Base-by-base conservation (phyloP, 257 asterid species). In the Jacaranda mimosifolia region DNA sequence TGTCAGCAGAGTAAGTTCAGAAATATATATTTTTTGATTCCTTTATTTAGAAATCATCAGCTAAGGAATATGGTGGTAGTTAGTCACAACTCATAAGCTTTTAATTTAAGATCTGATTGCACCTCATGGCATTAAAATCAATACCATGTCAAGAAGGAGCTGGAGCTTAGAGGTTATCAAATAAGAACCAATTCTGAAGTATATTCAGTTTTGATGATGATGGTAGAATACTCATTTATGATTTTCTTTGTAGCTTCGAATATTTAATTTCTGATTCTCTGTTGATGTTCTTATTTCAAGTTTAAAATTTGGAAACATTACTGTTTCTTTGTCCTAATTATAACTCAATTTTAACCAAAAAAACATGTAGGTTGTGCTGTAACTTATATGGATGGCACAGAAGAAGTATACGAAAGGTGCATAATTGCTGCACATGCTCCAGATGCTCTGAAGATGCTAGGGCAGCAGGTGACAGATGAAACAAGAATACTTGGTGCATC, bases 351-450 rank as follows among this genome's bases (percentile, higher is more conserved):
- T 26, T 26, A 26, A 2, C 32, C 1, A 1, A 26, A 26, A 26
- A 26, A 26, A 26, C 32, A 26, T 83, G 71, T 83, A 92, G 97
- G 88, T 73, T 88, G 92, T 53, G 71, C 53, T 62, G 19, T 89
- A 73, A 84, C 75, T 73, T 84, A 84, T 60, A 74, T 56, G 39
- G 87, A 88, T 74, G 92, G 89, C 6, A 70, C 63, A 11, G 77
- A 83, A 76, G 93, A 91, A 21, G 58, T 15, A 79, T 91, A 71
- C 8, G 86, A 89, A 38, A 84, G 78, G 43, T 92, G 97, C 83
- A 81, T 92, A 75, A 79, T 92, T 52, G 95, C 90, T 62, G 69
- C 87, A 21, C 90, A 88, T 79, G 95, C 97, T 66, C 95, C 97
- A n/a, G 91, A 89, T 86, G 84, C 95, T 45, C 73, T 91, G 26